Base-by-base conservation (phyloP, 345 rosid genomes). In the Pistacia atlantica region DNA sequence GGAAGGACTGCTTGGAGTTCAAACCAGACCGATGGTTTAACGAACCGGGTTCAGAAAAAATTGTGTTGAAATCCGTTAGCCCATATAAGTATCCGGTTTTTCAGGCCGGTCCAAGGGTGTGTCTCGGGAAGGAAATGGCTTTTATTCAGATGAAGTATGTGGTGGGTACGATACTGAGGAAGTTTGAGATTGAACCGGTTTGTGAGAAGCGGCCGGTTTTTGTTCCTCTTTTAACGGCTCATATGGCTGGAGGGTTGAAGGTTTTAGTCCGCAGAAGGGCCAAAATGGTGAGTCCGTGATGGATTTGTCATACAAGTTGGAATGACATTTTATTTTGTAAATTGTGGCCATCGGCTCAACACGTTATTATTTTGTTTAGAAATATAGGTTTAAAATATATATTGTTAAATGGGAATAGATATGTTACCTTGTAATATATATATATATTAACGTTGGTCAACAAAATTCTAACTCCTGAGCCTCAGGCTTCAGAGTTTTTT, bases 51-150 rank as follows among this genome's bases (percentile, higher is more conserved):
- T 59, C 49, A 0, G 64, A 72, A 0, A 71, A 73, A 38, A 81
- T 81, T 74, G 69, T 49, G 35, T 61, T 87, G 72, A 91, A 80
- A 67, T 25, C 69, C 8, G 89, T 82, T 14, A 86, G 84, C 64
- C 86, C 94, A 11, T 89, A 79, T 74, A 87, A 83, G 75, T 92
- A 83, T 25, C 89, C 90, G n/a, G 90, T 88, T 10, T 92, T 92
- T 70, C 92, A 90, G 71, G 94, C 92, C 1, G 95, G 97, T 9
- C 95, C 97, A 28, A 88, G 97, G 76, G 87, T 86, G 51, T 90
- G 97, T 14, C 78, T 92, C 0, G 97, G 95, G 48, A 92, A 90
- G 85, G 87, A 92, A 69, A 89, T 90, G 90, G 95, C 91, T 10
- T 87, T 92, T 71, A 79, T 81, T 56, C 92, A 92, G 77, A 90